phyloP scores from a whole-genome alignment of 345 rosid species.

The Ailanthus altissimus region DNA sequence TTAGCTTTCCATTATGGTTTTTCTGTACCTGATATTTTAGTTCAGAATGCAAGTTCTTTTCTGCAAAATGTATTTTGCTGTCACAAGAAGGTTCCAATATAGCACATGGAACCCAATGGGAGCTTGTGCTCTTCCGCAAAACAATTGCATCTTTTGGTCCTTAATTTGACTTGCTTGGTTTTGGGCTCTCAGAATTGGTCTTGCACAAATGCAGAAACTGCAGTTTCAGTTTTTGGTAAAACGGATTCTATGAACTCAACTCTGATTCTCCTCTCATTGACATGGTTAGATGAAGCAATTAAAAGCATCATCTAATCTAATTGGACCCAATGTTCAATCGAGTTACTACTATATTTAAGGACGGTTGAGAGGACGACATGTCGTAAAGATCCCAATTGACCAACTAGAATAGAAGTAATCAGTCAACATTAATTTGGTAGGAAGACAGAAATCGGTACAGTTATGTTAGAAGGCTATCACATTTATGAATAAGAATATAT shows the following conservation, averaged over 20 bases:
- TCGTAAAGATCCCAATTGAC: background rate
- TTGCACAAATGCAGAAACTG: background rate
- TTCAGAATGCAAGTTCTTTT: background rate
- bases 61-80: background rate
- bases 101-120: background rate
- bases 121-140: background rate
- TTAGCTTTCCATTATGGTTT: background rate
- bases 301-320: background rate
- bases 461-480: background rate
- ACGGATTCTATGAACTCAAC: background rate
- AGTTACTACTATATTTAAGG: background rate
- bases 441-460: background rate
- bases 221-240: background rate
- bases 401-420: background rate
- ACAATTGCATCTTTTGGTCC: background rate
- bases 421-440: background rate
- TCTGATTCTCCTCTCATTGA: background rate
- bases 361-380: background rate
- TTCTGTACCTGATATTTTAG: background rate
- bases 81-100: background rate
- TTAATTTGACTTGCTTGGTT: background rate
- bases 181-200: too few relatives aligned
- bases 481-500: background rate
- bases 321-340: background rate
- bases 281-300: background rate